Evolutionary conservation across 495 filamentous ascomycete species (phyloP).

Genomic region (Barbatosphaeria neglecta): DNA sequence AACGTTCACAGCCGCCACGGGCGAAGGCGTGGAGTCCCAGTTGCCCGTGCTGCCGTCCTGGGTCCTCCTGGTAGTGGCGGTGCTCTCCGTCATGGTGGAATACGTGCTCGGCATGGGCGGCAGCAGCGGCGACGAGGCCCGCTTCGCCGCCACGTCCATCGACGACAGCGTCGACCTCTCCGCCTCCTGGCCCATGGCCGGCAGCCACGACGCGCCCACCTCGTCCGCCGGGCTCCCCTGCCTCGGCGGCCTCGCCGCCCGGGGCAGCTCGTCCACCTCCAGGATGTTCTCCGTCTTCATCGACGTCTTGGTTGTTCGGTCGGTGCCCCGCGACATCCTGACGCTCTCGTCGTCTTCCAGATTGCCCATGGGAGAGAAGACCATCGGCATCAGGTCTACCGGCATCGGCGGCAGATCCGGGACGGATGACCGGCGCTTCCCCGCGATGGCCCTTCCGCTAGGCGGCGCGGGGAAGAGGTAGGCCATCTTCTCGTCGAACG

Average conservation of each 20-base stretch:
- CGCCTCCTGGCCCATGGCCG: constrained; percentile 17
- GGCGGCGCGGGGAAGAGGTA: constrained; percentile 33
- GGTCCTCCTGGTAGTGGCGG: constrained; percentile 11
- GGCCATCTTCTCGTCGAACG: constrained; percentile 39
- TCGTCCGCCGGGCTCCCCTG: constrained; percentile 20
- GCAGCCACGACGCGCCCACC: constrained; percentile 27
- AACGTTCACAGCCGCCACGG: constrained; percentile 22
- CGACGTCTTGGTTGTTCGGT: constrained; percentile 21
- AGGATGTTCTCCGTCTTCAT: constrained; percentile 24
- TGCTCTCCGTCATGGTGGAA: constrained; percentile 19
- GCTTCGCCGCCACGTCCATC: constrained; percentile 14
- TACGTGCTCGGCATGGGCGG: constrained; percentile 15
- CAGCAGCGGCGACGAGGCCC: constrained; percentile 26
- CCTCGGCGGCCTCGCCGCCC: constrained; percentile 7
- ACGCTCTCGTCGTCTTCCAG: background rate
- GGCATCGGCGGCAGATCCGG: constrained; percentile 33
- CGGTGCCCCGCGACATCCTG: constrained; percentile 14
- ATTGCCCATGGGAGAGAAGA: background rate
- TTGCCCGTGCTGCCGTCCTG: constrained; percentile 24
- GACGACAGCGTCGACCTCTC: background rate
- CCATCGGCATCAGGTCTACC: background rate
- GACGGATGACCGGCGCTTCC: constrained; percentile 25
- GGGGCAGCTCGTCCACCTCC: constrained; percentile 25
- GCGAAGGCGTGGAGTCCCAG: constrained; percentile 31
- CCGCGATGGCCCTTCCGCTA: constrained; percentile 15